Evolutionary conservation across 2,329 filamentous ascomycete genomes (phyloP).

Genomic region (Exophiala oligosperma): DNA sequence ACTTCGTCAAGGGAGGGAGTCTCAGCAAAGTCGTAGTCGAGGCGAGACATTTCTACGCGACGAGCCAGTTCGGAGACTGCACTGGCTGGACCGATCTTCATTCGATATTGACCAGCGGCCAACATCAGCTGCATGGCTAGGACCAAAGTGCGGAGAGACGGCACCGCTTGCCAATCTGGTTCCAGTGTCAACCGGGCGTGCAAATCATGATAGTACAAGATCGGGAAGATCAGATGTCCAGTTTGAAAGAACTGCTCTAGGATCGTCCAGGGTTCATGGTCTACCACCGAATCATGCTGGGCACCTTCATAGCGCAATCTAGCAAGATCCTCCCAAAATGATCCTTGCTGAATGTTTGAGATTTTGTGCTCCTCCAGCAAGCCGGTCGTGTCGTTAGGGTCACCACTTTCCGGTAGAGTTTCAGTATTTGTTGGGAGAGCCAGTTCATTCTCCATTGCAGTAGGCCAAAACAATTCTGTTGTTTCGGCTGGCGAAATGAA

Average conservation of each 20-base stretch:
- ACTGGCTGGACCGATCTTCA: neutral
- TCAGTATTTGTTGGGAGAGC: too few relatives aligned
- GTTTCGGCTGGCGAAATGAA: too few relatives aligned
- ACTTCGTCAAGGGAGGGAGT: slow-evolving; percentile 10
- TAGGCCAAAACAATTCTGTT: too few relatives aligned
- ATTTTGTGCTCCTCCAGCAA: too few relatives aligned
- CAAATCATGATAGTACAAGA: slow-evolving; percentile 8
- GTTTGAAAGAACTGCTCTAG: slow-evolving; percentile 11
- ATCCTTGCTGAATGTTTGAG: too few relatives aligned
- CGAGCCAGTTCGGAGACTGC: neutral
- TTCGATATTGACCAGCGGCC: slow-evolving; percentile 6
- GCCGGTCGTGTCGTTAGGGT: too few relatives aligned
- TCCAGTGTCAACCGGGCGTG: neutral
- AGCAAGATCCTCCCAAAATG: too few relatives aligned
- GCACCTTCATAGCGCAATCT: too few relatives aligned
- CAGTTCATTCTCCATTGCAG: too few relatives aligned
- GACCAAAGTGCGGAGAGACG: slow-evolving; percentile 7
- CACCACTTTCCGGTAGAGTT: too few relatives aligned
- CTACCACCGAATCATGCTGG: too few relatives aligned
- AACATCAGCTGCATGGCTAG: slow-evolving; percentile 1
- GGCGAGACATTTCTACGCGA: slow-evolving; percentile 10
- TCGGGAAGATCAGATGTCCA: slow-evolving; percentile 8
- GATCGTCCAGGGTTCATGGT: too few relatives aligned
- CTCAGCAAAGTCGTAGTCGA: slow-evolving; percentile 13
- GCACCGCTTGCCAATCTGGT: slow-evolving; percentile 1